Conservation (phyloP, 2,329 filamentous ascomycete genomes). For the Kalmusia sp. region DNA sequence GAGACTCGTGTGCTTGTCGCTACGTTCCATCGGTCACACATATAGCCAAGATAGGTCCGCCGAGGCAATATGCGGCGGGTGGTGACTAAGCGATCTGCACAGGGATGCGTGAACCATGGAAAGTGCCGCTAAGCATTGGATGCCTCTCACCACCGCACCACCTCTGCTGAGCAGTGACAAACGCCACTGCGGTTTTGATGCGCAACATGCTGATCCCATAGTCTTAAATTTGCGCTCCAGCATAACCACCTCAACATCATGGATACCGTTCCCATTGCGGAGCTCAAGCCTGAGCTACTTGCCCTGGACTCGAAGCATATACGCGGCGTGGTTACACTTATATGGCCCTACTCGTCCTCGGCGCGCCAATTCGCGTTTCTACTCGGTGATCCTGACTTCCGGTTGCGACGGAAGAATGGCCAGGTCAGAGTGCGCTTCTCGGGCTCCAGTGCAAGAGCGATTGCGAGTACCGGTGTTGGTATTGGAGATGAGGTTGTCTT, state of each 20-base stretch:
- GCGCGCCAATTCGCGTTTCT: slow-evolving; percentile 77
- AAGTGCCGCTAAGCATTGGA: slow-evolving; percentile 16
- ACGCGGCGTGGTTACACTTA: slow-evolving; percentile 78
- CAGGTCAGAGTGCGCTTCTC: slow-evolving; percentile 82
- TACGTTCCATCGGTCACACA: too few species aligned
- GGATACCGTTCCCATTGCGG: slow-evolving; percentile 39
- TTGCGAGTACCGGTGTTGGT: slow-evolving; percentile 71
- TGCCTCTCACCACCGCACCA: neutral
- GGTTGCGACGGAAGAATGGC: slow-evolving; percentile 76
- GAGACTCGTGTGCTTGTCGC: too few species aligned
- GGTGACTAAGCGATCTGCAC: slow-evolving; percentile 11
- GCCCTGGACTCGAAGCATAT: slow-evolving; percentile 52
- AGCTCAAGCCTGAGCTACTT: slow-evolving; percentile 39
- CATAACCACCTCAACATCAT: slow-evolving; percentile 19
- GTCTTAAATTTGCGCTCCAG: neutral
- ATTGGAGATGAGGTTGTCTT: slow-evolving; percentile 80
- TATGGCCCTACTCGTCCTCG: slow-evolving; percentile 89
- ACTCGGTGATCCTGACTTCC: slow-evolving; percentile 84
- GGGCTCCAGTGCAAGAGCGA: slow-evolving; percentile 71
- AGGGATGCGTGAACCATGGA: slow-evolving; percentile 12
- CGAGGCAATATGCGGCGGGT: too few species aligned
- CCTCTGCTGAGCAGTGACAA: neutral
- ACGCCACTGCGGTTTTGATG: neutral
- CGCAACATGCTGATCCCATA: slow-evolving; percentile 2
- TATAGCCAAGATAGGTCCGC: too few species aligned